phyloP scores from a whole-genome alignment of 305 asterid genomes.

The Solanum hybrid region DNA sequence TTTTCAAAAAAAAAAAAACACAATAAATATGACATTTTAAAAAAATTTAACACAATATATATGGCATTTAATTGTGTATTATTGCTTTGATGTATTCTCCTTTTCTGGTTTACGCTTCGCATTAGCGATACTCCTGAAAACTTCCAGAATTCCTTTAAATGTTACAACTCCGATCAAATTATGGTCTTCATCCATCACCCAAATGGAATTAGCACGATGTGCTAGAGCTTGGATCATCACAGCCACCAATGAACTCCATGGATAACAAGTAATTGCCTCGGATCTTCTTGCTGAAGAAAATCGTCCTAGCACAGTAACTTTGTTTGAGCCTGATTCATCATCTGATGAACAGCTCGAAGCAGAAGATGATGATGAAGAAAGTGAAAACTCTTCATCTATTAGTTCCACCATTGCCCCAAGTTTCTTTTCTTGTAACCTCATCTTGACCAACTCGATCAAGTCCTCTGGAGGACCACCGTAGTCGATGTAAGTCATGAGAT shows the following conservation, averaged over 20 bases:
- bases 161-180: slow-evolving; percentile 58
- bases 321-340: slow-evolving; percentile 37
- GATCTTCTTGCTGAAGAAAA: slow-evolving; percentile 41
- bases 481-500: slow-evolving; percentile 68
- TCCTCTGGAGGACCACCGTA: slow-evolving; percentile 65
- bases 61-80: neutral
- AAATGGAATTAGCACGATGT: slow-evolving; percentile 53
- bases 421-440: slow-evolving; percentile 49
- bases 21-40: neutral
- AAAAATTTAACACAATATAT: neutral
- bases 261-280: slow-evolving; percentile 59
- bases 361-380: slow-evolving; percentile 16
- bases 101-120: slow-evolving; percentile 12
- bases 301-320: slow-evolving; percentile 26
- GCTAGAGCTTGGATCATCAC: slow-evolving; percentile 81
- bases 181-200: slow-evolving; percentile 68
- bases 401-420: slow-evolving; percentile 45
- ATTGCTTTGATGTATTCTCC: slow-evolving; percentile 9
- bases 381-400: slow-evolving; percentile 37
- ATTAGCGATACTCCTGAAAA: slow-evolving; percentile 31
- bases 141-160: slow-evolving; percentile 48
- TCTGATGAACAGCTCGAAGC: slow-evolving; percentile 62
- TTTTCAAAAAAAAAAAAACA: neutral
- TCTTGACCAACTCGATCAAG: slow-evolving; percentile 48
- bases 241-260: slow-evolving; percentile 66